Percentiles rank a stretch among this genome's conserved stretches.
Evolutionary conservation across 192 early-diverging fungal species (phyloP).

Genomic region (Helicostylum pulchrum): DNA sequence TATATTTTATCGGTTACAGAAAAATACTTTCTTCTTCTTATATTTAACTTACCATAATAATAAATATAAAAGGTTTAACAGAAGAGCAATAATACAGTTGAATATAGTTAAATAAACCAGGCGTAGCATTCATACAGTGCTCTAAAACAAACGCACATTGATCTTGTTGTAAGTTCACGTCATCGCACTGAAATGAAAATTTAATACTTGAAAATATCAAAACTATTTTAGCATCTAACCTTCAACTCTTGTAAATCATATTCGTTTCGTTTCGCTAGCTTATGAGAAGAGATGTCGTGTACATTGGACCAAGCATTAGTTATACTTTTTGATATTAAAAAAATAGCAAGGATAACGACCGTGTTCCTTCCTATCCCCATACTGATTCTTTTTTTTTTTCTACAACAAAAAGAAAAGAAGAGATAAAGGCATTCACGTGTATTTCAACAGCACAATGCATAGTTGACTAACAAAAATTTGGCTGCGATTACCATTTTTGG

Average conservation of each 20-base stretch:
- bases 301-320: conserved; percentile 13
- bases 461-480: no score
- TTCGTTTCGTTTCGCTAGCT: conserved; percentile 8
- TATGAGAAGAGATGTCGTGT: neutral
- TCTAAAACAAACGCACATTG: conserved; percentile 59
- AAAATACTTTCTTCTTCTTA: neutral
- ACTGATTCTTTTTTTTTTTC: no score
- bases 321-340: conserved; percentile 13
- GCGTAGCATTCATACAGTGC: conserved; percentile 59
- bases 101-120: conserved; percentile 61
- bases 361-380: conserved; percentile 17
- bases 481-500: no score
- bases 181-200: conserved; percentile 37
- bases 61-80: conserved; percentile 36
- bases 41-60: conserved; percentile 39
- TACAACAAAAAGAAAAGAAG: no score
- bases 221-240: neutral
- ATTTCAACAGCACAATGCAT: no score
- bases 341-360: conserved; percentile 9
- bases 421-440: no score
- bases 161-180: conserved; percentile 49
- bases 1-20: neutral
- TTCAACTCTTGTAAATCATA: neutral
- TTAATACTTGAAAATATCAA: neutral
- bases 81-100: conserved; percentile 55